phyloP scores from a whole-genome alignment of 345 rosid species.

The Eucalyptus brandiana region DNA sequence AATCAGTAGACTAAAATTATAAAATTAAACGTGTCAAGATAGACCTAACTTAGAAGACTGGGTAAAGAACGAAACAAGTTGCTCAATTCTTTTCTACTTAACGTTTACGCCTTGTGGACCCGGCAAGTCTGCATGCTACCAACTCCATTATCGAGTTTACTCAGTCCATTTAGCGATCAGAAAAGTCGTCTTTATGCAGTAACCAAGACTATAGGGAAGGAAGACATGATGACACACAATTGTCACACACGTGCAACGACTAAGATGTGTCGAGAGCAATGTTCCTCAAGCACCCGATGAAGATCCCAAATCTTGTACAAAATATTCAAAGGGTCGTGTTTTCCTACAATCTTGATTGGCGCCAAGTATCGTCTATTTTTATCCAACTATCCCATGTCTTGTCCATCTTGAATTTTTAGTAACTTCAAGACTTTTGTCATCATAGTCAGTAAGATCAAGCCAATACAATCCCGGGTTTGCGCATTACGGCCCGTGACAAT shows the following conservation, averaged over 20 bases:
- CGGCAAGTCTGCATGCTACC: not conserved
- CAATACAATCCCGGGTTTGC: not conserved
- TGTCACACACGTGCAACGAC: not conserved
- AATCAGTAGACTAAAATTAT: not conserved
- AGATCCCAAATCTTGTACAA: not conserved
- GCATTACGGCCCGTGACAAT: not conserved
- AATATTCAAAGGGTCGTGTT: not conserved
- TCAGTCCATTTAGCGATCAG: not conserved
- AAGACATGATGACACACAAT: not conserved
- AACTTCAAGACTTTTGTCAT: not conserved
- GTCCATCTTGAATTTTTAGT: not conserved
- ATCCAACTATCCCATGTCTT: not conserved
- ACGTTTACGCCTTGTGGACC: not conserved
- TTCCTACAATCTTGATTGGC: not conserved
- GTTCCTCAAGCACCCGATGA: not conserved
- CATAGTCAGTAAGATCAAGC: not conserved
- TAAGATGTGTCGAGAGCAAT: not conserved
- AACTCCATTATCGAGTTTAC: not conserved
- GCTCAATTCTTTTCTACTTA: not conserved
- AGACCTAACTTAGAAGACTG: not conserved
- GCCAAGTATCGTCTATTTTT: not conserved
- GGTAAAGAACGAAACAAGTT: not conserved
- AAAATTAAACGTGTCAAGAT: not conserved
- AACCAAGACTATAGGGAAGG: accelerated
- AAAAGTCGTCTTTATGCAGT: not conserved